A percentile compares a stretch with the other conserved stretches of the same genome.
phyloP scores from a whole-genome alignment of 2,329 filamentous ascomycete genomes.

The Paraconiothyrium sp. region DNA sequence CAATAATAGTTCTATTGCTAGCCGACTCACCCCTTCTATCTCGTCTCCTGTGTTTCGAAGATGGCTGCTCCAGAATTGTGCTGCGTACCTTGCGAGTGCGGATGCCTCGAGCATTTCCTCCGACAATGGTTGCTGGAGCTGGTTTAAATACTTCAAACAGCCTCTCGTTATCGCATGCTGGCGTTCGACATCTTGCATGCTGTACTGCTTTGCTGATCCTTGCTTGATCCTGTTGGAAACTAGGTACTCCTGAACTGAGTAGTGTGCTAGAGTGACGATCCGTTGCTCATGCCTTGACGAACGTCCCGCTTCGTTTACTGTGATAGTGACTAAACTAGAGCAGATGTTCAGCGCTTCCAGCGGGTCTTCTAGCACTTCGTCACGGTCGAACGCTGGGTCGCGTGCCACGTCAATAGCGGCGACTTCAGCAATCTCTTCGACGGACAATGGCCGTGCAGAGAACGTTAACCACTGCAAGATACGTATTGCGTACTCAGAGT shows the following conservation, averaged over 20 bases:
- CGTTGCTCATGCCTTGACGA: too few relatives aligned
- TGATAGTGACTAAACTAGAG: slow-evolving; percentile 37
- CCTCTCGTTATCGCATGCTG: slow-evolving; percentile 31
- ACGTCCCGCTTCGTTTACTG: background rate
- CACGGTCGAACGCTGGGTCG: slow-evolving; percentile 34
- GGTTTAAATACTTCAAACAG: slow-evolving; percentile 39
- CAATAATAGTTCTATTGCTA: slow-evolving; percentile 25
- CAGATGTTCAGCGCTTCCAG: slow-evolving; percentile 33
- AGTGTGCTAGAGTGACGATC: slow-evolving; percentile 40
- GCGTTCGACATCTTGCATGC: slow-evolving; percentile 32
- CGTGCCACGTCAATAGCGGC: slow-evolving; percentile 28
- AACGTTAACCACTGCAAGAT: slow-evolving; percentile 25
- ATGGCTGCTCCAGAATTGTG: slow-evolving; percentile 40
- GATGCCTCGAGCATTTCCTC: slow-evolving; percentile 17
- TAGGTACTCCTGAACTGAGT: slow-evolving; percentile 50
- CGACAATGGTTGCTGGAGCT: slow-evolving; percentile 28
- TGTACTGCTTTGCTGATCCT: slow-evolving; percentile 31
- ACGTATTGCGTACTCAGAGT: slow-evolving; percentile 18
- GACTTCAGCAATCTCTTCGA: slow-evolving; percentile 22
- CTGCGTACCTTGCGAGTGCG: slow-evolving; percentile 39
- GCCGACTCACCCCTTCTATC: slow-evolving; percentile 19
- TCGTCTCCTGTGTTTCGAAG: slow-evolving; percentile 19
- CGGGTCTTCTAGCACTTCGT: slow-evolving; percentile 39
- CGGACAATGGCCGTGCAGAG: slow-evolving; percentile 18
- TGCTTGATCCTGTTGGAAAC: slow-evolving; percentile 36